Conservation (phyloP, 441 rosid species). For the Euphorbia schlechtendalii region DNA sequence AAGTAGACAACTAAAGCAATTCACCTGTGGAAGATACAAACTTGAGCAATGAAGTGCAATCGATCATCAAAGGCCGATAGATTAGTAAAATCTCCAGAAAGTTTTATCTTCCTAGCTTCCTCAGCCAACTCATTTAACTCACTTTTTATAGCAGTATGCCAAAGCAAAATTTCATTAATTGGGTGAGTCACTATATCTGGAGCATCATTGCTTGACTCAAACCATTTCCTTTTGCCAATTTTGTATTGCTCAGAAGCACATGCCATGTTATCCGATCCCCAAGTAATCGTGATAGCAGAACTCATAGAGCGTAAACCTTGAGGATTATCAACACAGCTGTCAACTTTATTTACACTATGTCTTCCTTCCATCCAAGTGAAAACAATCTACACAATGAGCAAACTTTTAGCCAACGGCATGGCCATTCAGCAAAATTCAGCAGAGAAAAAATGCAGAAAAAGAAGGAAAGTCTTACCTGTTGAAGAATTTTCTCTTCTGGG, state of each 20-base stretch:
- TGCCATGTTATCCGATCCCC: conserved; percentile 23
- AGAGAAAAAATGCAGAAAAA: conserved; percentile 12
- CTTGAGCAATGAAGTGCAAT: conserved; percentile 71
- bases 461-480: conserved; percentile 41
- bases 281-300: conserved; percentile 30
- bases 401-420: conserved; percentile 5
- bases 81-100: conserved; percentile 53
- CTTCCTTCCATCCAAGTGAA: conserved; percentile 53
- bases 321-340: conserved; percentile 23
- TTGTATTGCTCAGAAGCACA: conserved; percentile 38
- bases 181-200: conserved; percentile 43
- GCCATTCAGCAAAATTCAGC: conserved; percentile 10
- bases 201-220: conserved; percentile 33
- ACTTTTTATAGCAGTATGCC: conserved; percentile 70
- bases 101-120: conserved; percentile 54
- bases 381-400: conserved; percentile 36
- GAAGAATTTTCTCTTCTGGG: conserved; percentile 71
- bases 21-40: conserved; percentile 76
- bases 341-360: conserved; percentile 18
- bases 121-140: conserved; percentile 58
- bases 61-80: conserved; percentile 57
- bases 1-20: conserved; percentile 3
- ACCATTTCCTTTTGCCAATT: conserved; percentile 50
- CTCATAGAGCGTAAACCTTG: conserved; percentile 25
- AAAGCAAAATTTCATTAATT: conserved; percentile 63